These are phyloP conservation scores for Hypoxylon sp. DNA, from an alignment of 2,329 filamentous ascomycete genomes.

Conservation along the genomic window DNA sequence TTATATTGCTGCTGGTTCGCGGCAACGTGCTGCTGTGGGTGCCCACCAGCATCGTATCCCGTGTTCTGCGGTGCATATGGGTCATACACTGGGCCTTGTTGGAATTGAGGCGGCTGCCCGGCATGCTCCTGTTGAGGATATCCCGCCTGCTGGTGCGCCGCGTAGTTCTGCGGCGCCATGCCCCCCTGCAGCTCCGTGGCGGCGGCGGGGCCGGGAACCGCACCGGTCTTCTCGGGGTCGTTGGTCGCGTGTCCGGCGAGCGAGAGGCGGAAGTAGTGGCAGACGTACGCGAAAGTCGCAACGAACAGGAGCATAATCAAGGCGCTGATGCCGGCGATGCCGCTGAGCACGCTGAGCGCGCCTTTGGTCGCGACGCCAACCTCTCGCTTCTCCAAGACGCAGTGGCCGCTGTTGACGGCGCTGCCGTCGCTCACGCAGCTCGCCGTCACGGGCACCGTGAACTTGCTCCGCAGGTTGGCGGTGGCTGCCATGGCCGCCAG, in stretches of 20 bases:
- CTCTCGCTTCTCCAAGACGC: constrained; percentile 47
- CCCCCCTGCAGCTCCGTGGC: constrained; percentile 35
- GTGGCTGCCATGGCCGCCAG: constrained; percentile 57
- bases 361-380: constrained; percentile 52
- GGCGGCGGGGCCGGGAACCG: constrained; percentile 12
- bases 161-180: constrained; percentile 20
- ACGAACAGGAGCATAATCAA: constrained; percentile 52
- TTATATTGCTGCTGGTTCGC: constrained; percentile 22
- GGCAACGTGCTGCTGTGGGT: constrained; percentile 35
- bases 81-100: constrained; percentile 33
- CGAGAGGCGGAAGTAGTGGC: constrained; percentile 50
- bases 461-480: constrained; percentile 55
- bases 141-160: constrained; percentile 18
- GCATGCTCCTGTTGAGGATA: constrained; percentile 28
- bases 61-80: constrained; percentile 39
- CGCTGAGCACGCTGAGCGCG: constrained; percentile 54
- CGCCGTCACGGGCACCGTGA: constrained; percentile 49
- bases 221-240: constrained; percentile 45
- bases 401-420: constrained; percentile 54
- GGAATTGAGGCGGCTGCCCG: constrained; percentile 28
- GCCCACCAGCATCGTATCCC: constrained; percentile 34
- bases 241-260: constrained; percentile 30
- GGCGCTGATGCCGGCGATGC: constrained; percentile 59
- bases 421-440: constrained; percentile 55
- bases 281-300: constrained; percentile 49